Conservation (phyloP, 805 yeast genomes). For the Barnettozyma siamensis region DNA sequence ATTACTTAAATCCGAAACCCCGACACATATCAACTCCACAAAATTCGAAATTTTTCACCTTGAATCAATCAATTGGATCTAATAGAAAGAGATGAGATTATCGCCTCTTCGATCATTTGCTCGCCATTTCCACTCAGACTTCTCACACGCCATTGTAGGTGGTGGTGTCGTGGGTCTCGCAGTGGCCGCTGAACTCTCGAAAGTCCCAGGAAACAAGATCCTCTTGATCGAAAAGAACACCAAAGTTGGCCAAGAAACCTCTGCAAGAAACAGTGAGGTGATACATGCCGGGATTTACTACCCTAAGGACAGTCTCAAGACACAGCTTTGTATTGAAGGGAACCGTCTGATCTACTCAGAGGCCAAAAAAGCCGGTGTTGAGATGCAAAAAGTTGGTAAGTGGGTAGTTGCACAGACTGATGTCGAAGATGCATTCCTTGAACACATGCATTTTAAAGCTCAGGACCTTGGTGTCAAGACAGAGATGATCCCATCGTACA, state of each 20-base stretch:
- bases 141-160: conserved; percentile 70
- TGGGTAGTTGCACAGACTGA: conserved; percentile 84
- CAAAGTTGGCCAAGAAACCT: conserved; percentile 70
- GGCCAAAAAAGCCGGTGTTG: conserved; percentile 42
- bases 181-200: conserved; percentile 62
- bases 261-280: conserved; percentile 88
- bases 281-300: conserved; percentile 88
- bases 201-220: conserved; percentile 42
- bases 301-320: conserved; percentile 62
- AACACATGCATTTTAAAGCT: conserved; percentile 46
- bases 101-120: not conserved
- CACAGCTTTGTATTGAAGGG: conserved; percentile 69
- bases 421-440: conserved; percentile 52
- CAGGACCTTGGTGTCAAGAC: conserved; percentile 51
- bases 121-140: conserved; percentile 35
- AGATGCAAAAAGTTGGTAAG: conserved; percentile 65
- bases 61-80: not conserved
- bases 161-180: conserved; percentile 86
- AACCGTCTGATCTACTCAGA: conserved; percentile 57
- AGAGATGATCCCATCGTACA: conserved; percentile 41
- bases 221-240: conserved; percentile 64
- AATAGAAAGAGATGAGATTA: not conserved
- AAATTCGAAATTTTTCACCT: not conserved
- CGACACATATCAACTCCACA: not conserved
- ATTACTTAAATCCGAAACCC: no score